These are phyloP conservation scores for Nakazawaea siamensis DNA, from an alignment of 805 yeast genomes.

Conservation along the genomic window DNA sequence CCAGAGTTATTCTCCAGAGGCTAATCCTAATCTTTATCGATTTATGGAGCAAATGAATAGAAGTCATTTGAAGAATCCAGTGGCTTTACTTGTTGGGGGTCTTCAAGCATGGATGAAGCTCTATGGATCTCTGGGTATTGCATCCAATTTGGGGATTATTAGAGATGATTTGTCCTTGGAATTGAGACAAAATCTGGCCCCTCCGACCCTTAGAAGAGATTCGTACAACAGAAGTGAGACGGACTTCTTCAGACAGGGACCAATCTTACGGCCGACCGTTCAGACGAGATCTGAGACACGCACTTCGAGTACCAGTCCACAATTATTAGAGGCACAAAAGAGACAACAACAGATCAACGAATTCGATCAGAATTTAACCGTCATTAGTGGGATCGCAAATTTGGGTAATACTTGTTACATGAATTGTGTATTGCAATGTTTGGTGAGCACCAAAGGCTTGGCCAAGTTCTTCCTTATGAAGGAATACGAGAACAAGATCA, in stretches of 20 bases:
- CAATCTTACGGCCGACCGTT: neutral
- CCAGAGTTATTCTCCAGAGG: slow-evolving; percentile 24
- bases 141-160: slow-evolving; percentile 10
- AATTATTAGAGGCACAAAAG: slow-evolving; percentile 6
- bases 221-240: slow-evolving; percentile 8
- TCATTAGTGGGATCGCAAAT: slow-evolving; percentile 67
- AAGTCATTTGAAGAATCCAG: slow-evolving; percentile 21
- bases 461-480: slow-evolving; percentile 54
- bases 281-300: neutral
- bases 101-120: slow-evolving; percentile 61
- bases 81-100: slow-evolving; percentile 49
- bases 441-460: slow-evolving; percentile 64
- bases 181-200: neutral
- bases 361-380: slow-evolving; percentile 19
- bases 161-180: slow-evolving; percentile 7
- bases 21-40: neutral
- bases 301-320: neutral
- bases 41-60: neutral
- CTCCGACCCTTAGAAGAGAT: neutral
- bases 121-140: slow-evolving; percentile 27
- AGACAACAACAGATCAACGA: slow-evolving; percentile 3
- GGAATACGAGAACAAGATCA: slow-evolving; percentile 58
- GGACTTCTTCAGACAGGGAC: slow-evolving; percentile 3
- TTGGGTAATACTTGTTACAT: slow-evolving; percentile 90
- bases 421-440: slow-evolving; percentile 85